Percentiles rank a stretch among this genome's conserved stretches.
phyloP scores from a whole-genome alignment of 139 green algal genomes.

The Chlorella sp. region DNA sequence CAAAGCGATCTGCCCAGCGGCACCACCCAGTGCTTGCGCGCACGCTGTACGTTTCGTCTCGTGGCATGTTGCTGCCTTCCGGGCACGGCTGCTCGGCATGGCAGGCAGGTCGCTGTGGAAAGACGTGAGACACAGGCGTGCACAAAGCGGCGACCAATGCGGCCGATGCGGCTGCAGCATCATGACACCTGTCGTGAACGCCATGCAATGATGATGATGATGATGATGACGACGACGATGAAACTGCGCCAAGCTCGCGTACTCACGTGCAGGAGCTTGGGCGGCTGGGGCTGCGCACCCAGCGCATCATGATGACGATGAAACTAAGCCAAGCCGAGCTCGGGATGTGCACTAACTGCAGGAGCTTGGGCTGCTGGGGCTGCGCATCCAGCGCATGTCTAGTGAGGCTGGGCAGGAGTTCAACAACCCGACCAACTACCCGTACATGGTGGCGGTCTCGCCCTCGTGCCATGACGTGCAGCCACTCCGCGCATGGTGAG shows the following conservation, averaged over 20 bases:
- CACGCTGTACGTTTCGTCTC: too few species aligned
- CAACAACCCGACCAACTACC: slow-evolving; percentile 44
- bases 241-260: too few species aligned
- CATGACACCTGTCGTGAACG: too few species aligned
- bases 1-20: too few species aligned
- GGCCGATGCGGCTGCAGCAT: background rate
- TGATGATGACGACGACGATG: background rate
- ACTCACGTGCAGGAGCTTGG: slow-evolving; percentile 83
- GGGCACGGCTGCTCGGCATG: background rate
- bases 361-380: slow-evolving; percentile 84
- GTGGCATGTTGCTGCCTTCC: background rate
- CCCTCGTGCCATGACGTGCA: slow-evolving; percentile 92
- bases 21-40: too few species aligned
- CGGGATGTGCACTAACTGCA: slow-evolving; percentile 10
- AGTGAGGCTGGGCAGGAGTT: slow-evolving; percentile 33
- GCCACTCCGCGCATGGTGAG: slow-evolving; percentile 76
- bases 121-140: background rate
- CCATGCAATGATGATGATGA: background rate
- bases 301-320: too few species aligned
- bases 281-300: slow-evolving; percentile 84
- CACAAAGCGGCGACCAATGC: too few species aligned
- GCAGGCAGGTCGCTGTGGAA: background rate
- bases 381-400: slow-evolving; percentile 90
- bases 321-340: background rate
- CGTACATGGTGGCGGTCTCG: slow-evolving; percentile 64